Evolutionary conservation across 495 filamentous ascomycete species (phyloP).

Genomic region (Rusavskia elegans): DNA sequence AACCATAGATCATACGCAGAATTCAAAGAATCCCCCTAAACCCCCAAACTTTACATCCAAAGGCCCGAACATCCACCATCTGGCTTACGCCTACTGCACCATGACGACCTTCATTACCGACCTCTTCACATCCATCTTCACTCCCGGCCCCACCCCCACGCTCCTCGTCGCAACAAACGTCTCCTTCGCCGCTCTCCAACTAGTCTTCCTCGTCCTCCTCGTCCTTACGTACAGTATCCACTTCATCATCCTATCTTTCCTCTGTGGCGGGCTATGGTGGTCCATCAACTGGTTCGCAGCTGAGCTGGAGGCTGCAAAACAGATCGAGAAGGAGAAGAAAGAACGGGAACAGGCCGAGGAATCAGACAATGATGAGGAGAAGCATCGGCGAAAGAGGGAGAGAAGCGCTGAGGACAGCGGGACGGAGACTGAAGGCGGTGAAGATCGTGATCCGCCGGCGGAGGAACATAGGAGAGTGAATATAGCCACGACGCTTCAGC

Average conservation of each 20-base stretch:
- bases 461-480: slow-evolving; percentile 10
- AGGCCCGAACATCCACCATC: too few species aligned
- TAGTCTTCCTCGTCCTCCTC: slow-evolving; percentile 60
- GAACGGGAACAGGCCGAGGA: slow-evolving; percentile 34
- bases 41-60: too few species aligned
- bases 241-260: slow-evolving; percentile 62
- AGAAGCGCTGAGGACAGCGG: slow-evolving; percentile 25
- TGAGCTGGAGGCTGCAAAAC: slow-evolving; percentile 55
- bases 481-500: slow-evolving; percentile 5
- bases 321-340: slow-evolving; percentile 35
- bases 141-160: slow-evolving; percentile 71
- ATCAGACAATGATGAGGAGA: slow-evolving; percentile 3
- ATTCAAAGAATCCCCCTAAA: too few species aligned
- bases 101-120: slow-evolving; percentile 74
- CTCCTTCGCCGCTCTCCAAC: slow-evolving; percentile 71
- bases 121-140: slow-evolving; percentile 86
- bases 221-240: slow-evolving; percentile 74
- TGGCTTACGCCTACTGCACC: slow-evolving; percentile 2
- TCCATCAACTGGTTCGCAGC: slow-evolving; percentile 91
- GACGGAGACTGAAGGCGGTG: slow-evolving; percentile 30
- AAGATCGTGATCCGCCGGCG: not conserved
- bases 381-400: slow-evolving; percentile 14
- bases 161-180: slow-evolving; percentile 82
- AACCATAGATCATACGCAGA: too few species aligned
- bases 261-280: slow-evolving; percentile 75